Evolutionary conservation across 352 stramenopile genomes (phyloP).

Genomic region (Phytopythium montanum): DNA sequence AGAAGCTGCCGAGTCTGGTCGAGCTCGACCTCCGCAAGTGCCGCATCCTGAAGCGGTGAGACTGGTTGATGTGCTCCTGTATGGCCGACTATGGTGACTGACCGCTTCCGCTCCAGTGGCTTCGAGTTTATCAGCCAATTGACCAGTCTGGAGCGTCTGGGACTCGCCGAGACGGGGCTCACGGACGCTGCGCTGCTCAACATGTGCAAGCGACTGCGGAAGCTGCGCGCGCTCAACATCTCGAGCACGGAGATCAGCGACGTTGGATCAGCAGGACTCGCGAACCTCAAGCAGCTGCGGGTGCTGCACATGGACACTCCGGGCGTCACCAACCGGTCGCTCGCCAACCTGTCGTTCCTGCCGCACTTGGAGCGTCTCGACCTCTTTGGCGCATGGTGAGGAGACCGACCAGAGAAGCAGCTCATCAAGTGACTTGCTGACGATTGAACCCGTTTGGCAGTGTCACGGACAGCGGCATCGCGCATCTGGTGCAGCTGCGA

Average conservation of each 20-base stretch:
- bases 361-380: conserved; percentile 53
- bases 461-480: conserved; percentile 65
- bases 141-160: conserved; percentile 44
- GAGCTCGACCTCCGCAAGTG: conserved; percentile 70
- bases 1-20: conserved; percentile 38
- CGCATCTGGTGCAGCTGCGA: conserved; percentile 50
- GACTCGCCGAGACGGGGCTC: conserved; percentile 54
- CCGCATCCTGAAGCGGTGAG: conserved; percentile 65
- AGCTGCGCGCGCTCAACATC: conserved; percentile 55
- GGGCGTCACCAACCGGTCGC: conserved; percentile 58
- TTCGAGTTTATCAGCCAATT: conserved; percentile 72
- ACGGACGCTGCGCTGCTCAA: conserved; percentile 53
- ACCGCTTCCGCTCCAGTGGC: conserved; percentile 19
- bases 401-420: not conserved
- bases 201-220: conserved; percentile 45
- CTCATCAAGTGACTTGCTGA: not conserved
- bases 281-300: conserved; percentile 46
- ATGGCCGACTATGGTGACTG: too few relatives aligned
- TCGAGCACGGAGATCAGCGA: conserved; percentile 74
- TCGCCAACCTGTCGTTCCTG: conserved; percentile 53
- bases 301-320: conserved; percentile 60
- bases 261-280: conserved; percentile 39
- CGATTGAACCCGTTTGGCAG: conserved; percentile 11
- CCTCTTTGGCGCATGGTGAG: conserved; percentile 73
- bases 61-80: not conserved